Evolutionary conservation across 2,329 filamentous ascomycete species (phyloP), one percentile per base, ranked within the genome.

Genomic region (Sporothrix pallida): DNA sequence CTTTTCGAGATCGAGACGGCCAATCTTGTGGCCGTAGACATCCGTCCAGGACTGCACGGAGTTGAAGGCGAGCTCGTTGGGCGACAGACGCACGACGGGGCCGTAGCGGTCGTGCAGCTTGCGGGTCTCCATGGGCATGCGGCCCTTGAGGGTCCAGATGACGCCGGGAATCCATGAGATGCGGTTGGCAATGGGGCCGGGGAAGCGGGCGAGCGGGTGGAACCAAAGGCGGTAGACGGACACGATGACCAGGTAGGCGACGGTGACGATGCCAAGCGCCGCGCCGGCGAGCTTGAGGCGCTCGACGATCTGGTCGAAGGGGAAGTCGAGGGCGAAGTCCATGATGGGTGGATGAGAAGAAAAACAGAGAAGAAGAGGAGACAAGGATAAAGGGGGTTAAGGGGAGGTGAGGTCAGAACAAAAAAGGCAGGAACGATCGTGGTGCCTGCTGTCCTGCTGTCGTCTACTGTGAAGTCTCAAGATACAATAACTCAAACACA

Each of bases 111-210:
- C 73, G 76, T 84, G 79, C 62, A 81, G 72, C 20, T 74, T 62
- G 73, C 75, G 73, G n/a, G 76, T 71, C 37, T 72, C 46, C 70
- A 75, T 74, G 73, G 84, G 81, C 92, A 97, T 95, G 80, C 95
- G 95, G 31, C 94, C 94, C 2, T 93, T 92, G 68, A 97, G 88
- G 77, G 97, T 96, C 17, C 93, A 93, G 46, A 96, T 86, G 37
- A 75, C 71, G 48, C 60, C 76, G 3, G 78, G 77, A 8, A 79
- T 50, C 42, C 71, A 60, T 3, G 78, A 78, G 8, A 77, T 76
- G 67, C 77, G 75, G 42, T 77, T 72, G 26, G 74, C 37, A 5
- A 78, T 26, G 3, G 79, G 79, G 20, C 79, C 79, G 0, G 79
- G 79, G 71, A 74, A 77, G 37, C 20, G 23, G 10, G 74, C 71